These are phyloP conservation scores for Dendrobium huoshanense DNA, from an alignment of 106 monocot species.

Conservation along the genomic window DNA sequence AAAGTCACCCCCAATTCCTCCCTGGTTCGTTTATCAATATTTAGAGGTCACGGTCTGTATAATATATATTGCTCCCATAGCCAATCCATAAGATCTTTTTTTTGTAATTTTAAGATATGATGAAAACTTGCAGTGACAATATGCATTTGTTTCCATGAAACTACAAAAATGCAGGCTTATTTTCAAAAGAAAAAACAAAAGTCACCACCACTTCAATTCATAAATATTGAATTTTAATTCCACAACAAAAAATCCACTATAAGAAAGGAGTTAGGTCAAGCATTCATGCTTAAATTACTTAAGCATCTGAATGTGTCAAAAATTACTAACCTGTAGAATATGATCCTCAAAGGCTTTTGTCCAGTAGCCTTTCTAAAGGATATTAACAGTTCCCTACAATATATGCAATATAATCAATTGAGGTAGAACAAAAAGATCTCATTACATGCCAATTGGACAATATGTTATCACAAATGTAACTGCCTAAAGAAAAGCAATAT, in stretches of 20 bases:
- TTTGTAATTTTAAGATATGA: too few relatives aligned
- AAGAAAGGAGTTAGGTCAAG: background rate
- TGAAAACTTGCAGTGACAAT: too few relatives aligned
- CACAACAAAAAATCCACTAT: background rate
- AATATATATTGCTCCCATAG: too few relatives aligned
- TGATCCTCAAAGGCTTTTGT: constrained; percentile 82
- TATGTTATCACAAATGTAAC: background rate
- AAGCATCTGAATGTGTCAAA: background rate
- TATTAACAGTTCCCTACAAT: constrained; percentile 72
- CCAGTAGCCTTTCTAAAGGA: constrained; percentile 83
- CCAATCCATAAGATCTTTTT: too few relatives aligned
- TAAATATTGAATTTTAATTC: too few relatives aligned
- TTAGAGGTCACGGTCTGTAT: too few relatives aligned
- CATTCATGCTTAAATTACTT: background rate
- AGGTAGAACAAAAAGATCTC: background rate
- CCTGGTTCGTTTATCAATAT: too few relatives aligned
- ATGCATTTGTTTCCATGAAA: too few relatives aligned
- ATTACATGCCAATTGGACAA: background rate
- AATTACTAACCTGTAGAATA: constrained; percentile 72
- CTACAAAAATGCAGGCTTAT: too few relatives aligned
- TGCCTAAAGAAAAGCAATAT: background rate
- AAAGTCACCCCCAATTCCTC: too few relatives aligned
- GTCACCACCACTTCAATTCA: background rate
- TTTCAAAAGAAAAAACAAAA: background rate
- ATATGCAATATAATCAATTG: constrained; percentile 3